These are phyloP conservation scores for Verticillium klebahnii DNA, from an alignment of 2,329 filamentous ascomycete genomes.

Conservation along the genomic window DNA sequence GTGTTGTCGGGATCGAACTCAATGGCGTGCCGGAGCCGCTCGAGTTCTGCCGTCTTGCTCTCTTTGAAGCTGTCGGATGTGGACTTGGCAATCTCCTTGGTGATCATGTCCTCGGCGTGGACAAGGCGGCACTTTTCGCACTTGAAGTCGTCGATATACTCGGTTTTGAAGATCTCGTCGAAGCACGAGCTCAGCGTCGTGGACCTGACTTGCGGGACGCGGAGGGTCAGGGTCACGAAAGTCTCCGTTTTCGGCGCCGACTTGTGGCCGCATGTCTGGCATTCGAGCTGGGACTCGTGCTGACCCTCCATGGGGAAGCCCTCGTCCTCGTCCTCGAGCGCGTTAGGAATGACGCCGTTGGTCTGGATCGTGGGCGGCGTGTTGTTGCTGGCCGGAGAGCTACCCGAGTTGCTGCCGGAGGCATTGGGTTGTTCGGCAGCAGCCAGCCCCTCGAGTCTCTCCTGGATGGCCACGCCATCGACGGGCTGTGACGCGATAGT, in stretches of 20 bases:
- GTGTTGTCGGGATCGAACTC: conserved; percentile 76
- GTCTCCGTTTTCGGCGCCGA: conserved; percentile 77
- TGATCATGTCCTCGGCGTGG: conserved; percentile 65
- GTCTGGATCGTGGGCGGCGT: conserved; percentile 8
- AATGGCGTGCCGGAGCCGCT: conserved; percentile 63
- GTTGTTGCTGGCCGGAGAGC: conserved; percentile 6
- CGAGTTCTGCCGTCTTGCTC: conserved; percentile 43
- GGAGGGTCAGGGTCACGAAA: conserved; percentile 88
- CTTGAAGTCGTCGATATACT: conserved; percentile 94
- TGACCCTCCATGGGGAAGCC: conserved; percentile 90
- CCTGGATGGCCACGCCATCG: conserved; percentile 19
- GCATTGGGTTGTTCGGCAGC: conserved; percentile 5
- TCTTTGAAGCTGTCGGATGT: conserved; percentile 48
- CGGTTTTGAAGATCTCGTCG: conserved; percentile 88
- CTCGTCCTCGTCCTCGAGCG: conserved; percentile 16
- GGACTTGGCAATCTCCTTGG: conserved; percentile 52
- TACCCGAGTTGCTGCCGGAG: conserved; percentile 6
- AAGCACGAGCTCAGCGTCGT: conserved; percentile 85
- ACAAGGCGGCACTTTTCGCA: conserved; percentile 90
- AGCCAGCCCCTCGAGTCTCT: conserved; percentile 24
- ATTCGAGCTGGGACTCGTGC: conserved; percentile 93
- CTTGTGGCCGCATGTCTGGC: conserved; percentile 82
- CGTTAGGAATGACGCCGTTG: conserved; percentile 5
- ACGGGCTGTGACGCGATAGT: conserved; percentile 7
- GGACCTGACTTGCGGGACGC: conserved; percentile 78